Percentiles rank a stretch among this genome's conserved stretches.
phyloP scores from a whole-genome alignment of 2,329 filamentous ascomycete genomes.

The Chaetomium globosum region DNA sequence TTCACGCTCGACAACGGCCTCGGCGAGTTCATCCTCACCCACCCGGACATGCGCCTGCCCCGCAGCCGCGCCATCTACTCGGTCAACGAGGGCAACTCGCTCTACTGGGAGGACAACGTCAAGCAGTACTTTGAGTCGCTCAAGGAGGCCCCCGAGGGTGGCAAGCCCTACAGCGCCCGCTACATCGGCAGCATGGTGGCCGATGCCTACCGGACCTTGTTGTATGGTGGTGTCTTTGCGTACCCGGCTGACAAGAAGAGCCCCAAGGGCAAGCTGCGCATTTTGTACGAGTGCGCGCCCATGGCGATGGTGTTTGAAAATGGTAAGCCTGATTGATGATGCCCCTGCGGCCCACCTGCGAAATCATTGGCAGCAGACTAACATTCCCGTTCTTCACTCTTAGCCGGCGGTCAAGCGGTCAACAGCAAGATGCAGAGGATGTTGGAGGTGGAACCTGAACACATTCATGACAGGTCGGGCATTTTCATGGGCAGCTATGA shows the following conservation, averaged over 20 bases:
- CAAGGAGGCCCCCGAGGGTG: constrained; percentile 70
- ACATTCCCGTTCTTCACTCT: constrained; percentile 14
- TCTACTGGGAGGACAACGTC: constrained; percentile 91
- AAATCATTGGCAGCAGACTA: neutral
- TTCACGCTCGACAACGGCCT: constrained; percentile 97
- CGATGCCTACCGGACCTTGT: constrained; percentile 90
- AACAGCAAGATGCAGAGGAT: constrained; percentile 90
- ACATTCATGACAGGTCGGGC: constrained; percentile 92
- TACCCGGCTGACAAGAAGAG: constrained; percentile 98
- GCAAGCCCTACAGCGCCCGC: constrained; percentile 89
- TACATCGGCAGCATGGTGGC: constrained; percentile 99
- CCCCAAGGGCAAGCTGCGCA: constrained; percentile 95
- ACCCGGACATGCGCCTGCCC: constrained; percentile 90
- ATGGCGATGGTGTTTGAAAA: constrained; percentile 99
- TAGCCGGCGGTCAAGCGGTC: constrained; percentile 88
- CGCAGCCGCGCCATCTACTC: constrained; percentile 85
- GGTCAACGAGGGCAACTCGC: constrained; percentile 96
- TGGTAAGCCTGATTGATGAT: constrained; percentile 57
- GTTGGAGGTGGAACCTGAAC: constrained; percentile 83
- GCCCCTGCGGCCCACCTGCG: neutral
- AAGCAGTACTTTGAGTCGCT: constrained; percentile 87
- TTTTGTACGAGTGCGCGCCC: constrained; percentile 96
- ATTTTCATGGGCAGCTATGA: constrained; percentile 96
- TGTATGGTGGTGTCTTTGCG: constrained; percentile 96
- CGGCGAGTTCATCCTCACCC: constrained; percentile 97